Conservation (phyloP, 331 rosid genomes). For the Pyrus hybrid region DNA sequence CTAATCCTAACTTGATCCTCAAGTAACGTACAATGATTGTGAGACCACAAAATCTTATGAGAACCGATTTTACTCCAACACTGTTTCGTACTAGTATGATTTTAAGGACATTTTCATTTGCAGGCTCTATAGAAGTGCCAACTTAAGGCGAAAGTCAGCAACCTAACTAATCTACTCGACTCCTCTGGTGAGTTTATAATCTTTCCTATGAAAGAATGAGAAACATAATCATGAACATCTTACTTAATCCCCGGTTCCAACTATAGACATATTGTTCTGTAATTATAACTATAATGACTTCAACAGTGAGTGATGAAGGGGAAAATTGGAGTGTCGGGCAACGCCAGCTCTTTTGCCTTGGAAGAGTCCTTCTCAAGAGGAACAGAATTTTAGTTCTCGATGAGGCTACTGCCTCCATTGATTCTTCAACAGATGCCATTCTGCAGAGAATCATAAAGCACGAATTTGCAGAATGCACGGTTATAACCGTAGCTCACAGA, state of each 20-base stretch:
- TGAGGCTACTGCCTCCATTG: constrained; percentile 86
- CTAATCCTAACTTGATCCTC: too few relatives aligned
- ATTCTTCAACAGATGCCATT: constrained; percentile 62
- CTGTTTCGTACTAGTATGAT: neutral
- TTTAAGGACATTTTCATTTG: neutral
- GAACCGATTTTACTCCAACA: too few relatives aligned
- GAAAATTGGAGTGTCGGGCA: constrained; percentile 90
- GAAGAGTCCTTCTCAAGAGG: constrained; percentile 63
- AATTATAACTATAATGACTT: neutral
- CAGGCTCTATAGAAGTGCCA: constrained; percentile 82
- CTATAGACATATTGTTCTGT: too few relatives aligned
- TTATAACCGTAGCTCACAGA: constrained; percentile 76
- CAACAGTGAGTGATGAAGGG: constrained; percentile 84
- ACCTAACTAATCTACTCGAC: constrained; percentile 58
- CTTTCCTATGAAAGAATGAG: neutral
- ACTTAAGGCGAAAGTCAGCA: constrained; percentile 50
- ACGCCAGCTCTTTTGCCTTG: constrained; percentile 75
- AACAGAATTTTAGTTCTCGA: constrained; percentile 70
- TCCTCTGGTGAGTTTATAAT: constrained; percentile 45
- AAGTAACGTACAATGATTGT: too few relatives aligned
- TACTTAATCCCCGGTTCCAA: neutral
- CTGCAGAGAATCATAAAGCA: constrained; percentile 54
- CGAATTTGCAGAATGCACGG: constrained; percentile 78
- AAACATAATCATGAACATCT: neutral
- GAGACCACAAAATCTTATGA: too few relatives aligned